These are phyloP conservation scores for Prunella vulgaris DNA, from an alignment of 257 asterid species.

Conservation along the genomic window DNA sequence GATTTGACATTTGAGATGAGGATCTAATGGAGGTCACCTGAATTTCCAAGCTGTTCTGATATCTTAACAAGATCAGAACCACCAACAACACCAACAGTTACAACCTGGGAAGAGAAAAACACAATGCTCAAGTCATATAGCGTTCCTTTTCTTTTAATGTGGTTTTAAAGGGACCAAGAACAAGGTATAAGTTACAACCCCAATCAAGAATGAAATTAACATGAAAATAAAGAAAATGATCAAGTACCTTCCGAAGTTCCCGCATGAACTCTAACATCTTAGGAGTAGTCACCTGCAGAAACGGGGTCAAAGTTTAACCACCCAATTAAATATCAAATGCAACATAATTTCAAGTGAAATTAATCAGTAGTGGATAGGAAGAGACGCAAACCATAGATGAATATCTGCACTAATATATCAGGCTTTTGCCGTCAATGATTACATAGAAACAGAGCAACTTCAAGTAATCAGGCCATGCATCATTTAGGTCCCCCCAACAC, in stretches of 20 bases:
- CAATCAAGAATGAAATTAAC: neutral
- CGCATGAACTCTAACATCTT: conserved; percentile 75
- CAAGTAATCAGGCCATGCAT: conserved; percentile 11
- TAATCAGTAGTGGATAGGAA: neutral
- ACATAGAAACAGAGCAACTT: neutral
- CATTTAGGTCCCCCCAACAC: too few relatives aligned
- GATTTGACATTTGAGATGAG: conserved; percentile 3
- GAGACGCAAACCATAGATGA: neutral
- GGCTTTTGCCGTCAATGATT: neutral
- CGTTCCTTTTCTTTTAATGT: neutral
- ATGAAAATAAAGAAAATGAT: neutral
- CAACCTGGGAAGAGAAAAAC: conserved; percentile 47
- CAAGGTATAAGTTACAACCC: neutral
- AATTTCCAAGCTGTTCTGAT: conserved; percentile 85
- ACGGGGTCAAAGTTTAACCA: conserved; percentile 6
- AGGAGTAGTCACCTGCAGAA: conserved; percentile 57
- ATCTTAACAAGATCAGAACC: conserved; percentile 97
- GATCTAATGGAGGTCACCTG: conserved; percentile 44
- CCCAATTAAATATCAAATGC: conserved; percentile 1
- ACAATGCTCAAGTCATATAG: neutral
- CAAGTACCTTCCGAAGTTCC: conserved; percentile 67
- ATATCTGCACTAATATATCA: neutral
- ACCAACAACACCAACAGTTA: conserved; percentile 89
- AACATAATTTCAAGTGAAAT: neutral
- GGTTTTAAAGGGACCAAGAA: neutral